Conservation (phyloP, 371 early-diverging fungal species). For the Rhizopus microsporus region DNA sequence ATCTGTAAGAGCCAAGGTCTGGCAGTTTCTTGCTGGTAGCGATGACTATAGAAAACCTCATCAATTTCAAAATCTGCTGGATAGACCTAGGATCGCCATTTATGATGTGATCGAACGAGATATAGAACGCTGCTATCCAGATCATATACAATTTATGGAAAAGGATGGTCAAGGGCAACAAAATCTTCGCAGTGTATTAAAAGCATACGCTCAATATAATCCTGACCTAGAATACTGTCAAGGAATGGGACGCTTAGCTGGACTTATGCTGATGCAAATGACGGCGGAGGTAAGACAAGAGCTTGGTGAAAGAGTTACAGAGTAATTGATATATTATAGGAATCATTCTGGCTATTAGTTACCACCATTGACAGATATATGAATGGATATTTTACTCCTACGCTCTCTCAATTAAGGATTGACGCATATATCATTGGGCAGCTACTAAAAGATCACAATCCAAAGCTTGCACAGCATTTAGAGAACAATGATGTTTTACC, state of each 20-base stretch:
- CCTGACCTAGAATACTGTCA: constrained; percentile 93
- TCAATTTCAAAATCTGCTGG: constrained; percentile 15
- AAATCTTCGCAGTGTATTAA: constrained; percentile 72
- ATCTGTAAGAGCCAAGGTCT: constrained; percentile 71
- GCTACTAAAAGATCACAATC: constrained; percentile 72
- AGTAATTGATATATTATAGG: constrained; percentile 34
- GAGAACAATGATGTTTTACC: constrained; percentile 76
- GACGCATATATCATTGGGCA: constrained; percentile 87
- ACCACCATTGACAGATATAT: constrained; percentile 76
- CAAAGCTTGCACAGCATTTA: constrained; percentile 75
- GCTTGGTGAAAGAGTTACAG: not conserved
- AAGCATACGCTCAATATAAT: constrained; percentile 90
- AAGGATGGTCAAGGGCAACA: constrained; percentile 69
- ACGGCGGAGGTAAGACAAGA: constrained; percentile 58
- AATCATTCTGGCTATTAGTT: constrained; percentile 87
- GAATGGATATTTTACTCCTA: constrained; percentile 78
- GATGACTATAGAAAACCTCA: constrained; percentile 46
- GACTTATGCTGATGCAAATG: constrained; percentile 90
- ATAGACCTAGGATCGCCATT: constrained; percentile 25
- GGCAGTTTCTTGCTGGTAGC: constrained; percentile 69
- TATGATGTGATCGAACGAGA: constrained; percentile 89
- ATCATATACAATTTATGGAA: constrained; percentile 73
- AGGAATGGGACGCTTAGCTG: constrained; percentile 94
- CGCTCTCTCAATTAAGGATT: constrained; percentile 73
- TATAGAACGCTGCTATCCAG: constrained; percentile 82